These are phyloP conservation scores for Ilex asprella DNA, from an alignment of 257 asterid species.

Conservation along the genomic window DNA sequence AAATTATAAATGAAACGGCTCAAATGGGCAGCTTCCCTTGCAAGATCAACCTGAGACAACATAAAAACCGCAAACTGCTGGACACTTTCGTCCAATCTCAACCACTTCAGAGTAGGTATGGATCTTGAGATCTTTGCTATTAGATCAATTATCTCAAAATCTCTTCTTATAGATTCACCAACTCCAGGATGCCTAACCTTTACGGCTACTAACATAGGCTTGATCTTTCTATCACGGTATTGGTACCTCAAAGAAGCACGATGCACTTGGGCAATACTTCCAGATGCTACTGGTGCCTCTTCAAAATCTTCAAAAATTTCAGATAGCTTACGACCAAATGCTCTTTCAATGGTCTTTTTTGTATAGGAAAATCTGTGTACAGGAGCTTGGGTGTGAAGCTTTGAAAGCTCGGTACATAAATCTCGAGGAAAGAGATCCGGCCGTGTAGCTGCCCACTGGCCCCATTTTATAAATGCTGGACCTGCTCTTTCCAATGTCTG, in stretches of 20 bases:
- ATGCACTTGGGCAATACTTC: slow-evolving; percentile 4
- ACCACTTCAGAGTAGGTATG: background rate
- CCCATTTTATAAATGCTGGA: slow-evolving; percentile 3
- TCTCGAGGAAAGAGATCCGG: slow-evolving; percentile 1
- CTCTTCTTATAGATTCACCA: slow-evolving; percentile 1
- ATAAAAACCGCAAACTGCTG: slow-evolving; percentile 2
- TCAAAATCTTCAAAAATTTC: slow-evolving; percentile 1
- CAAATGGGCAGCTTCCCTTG: slow-evolving; percentile 7
- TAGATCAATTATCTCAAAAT: slow-evolving; percentile 1
- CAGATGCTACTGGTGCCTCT: slow-evolving; percentile 1
- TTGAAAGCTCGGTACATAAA: background rate
- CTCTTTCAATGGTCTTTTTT: slow-evolving; percentile 1
- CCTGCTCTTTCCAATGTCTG: slow-evolving; percentile 5
- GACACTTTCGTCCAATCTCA: slow-evolving; percentile 2
- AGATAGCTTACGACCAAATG: slow-evolving; percentile 1
- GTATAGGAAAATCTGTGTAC: background rate
- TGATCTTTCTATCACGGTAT: background rate
- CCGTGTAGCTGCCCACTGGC: slow-evolving; percentile 5
- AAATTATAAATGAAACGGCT: slow-evolving; percentile 2
- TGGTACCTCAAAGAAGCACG: background rate
- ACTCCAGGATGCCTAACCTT: slow-evolving; percentile 3
- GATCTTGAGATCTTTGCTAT: background rate
- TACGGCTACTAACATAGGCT: background rate
- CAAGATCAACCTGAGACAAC: slow-evolving; percentile 5
- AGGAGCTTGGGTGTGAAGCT: slow-evolving; percentile 1